phyloP scores from a whole-genome alignment of 805 yeast genomes.

The Vanderwaltozyma tropicalis region DNA sequence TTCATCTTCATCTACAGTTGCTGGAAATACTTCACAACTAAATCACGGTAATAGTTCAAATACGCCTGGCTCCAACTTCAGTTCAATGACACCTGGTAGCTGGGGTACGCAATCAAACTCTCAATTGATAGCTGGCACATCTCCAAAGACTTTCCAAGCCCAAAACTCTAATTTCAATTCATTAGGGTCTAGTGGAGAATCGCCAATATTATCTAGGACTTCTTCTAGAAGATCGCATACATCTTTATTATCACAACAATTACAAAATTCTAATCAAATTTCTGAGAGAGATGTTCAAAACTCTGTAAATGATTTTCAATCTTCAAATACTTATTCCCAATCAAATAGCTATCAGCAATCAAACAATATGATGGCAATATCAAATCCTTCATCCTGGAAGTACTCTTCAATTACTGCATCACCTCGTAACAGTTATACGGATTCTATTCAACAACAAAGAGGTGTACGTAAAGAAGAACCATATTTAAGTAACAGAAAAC shows the following conservation, averaged over 20 bases:
- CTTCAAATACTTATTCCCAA: too few relatives aligned
- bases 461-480: slow-evolving; percentile 6
- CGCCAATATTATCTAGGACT: slow-evolving; percentile 8
- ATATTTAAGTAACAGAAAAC: slow-evolving; percentile 1
- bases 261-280: slow-evolving; percentile 15
- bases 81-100: slow-evolving; percentile 5
- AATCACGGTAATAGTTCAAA: background rate
- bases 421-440: slow-evolving; percentile 20
- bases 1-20: slow-evolving; percentile 24
- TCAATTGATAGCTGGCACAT: slow-evolving; percentile 1
- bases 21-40: slow-evolving; percentile 22
- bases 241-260: slow-evolving; percentile 27
- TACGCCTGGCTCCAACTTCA: too few relatives aligned
- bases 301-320: slow-evolving; percentile 1
- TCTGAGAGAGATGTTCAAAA: background rate
- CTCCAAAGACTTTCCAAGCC: slow-evolving; percentile 4
- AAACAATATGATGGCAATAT: background rate
- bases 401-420: slow-evolving; percentile 9
- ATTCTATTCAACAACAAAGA: slow-evolving; percentile 19
- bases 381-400: slow-evolving; percentile 2
- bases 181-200: slow-evolving; percentile 8
- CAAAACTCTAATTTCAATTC: slow-evolving; percentile 16
- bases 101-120: background rate
- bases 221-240: slow-evolving; percentile 20
- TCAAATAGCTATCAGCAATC: background rate